Evolutionary conservation across 2,329 filamentous ascomycete genomes (phyloP).

Genomic region (Lachnellula subtilissima): DNA sequence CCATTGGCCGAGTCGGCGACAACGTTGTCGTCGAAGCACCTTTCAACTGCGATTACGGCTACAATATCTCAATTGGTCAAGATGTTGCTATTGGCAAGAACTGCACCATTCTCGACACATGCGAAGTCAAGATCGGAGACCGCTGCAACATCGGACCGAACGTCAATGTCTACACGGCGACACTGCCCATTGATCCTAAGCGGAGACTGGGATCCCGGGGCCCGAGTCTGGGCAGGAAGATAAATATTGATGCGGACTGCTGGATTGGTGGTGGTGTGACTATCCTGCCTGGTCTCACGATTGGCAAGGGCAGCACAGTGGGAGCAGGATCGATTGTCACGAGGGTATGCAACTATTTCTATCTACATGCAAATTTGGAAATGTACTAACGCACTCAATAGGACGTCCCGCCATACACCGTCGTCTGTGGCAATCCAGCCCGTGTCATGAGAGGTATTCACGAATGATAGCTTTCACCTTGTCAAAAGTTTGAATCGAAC

Average conservation of each 20-base stretch:
- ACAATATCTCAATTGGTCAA: slow-evolving; percentile 85
- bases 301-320: slow-evolving; percentile 49
- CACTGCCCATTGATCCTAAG: slow-evolving; percentile 67
- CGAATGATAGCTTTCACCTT: slow-evolving; percentile 2
- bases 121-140: slow-evolving; percentile 74
- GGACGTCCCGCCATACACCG: slow-evolving; percentile 33
- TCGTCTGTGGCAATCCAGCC: slow-evolving; percentile 32
- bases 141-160: slow-evolving; percentile 74
- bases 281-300: slow-evolving; percentile 52
- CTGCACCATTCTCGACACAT: slow-evolving; percentile 84
- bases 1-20: slow-evolving; percentile 63
- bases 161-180: slow-evolving; percentile 78
- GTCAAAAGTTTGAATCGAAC: neutral
- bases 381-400: slow-evolving; percentile 9
- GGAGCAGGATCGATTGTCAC: slow-evolving; percentile 51
- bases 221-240: slow-evolving; percentile 62
- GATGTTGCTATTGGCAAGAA: slow-evolving; percentile 78
- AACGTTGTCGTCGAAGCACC: slow-evolving; percentile 78
- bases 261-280: slow-evolving; percentile 59
- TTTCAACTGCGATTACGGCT: slow-evolving; percentile 91
- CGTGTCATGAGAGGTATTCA: slow-evolving; percentile 30
- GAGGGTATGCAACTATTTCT: slow-evolving; percentile 37
- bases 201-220: slow-evolving; percentile 69
- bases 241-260: slow-evolving; percentile 71
- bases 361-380: neutral